Evolutionary conservation across 345 rosid genomes (phyloP), one percentile per base, ranked within the genome.

Genomic region (Psidium friedrichsthalianum): DNA sequence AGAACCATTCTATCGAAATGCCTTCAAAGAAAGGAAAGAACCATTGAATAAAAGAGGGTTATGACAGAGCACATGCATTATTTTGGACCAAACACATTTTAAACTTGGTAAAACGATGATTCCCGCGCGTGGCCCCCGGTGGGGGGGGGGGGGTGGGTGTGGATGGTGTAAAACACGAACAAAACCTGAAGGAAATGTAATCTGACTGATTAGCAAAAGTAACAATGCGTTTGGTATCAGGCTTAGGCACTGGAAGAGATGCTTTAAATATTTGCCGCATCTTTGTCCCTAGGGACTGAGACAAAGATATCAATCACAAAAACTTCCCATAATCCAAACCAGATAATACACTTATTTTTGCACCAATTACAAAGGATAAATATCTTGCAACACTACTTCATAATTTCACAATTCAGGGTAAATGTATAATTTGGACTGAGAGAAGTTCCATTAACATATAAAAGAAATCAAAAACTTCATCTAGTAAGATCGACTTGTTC

Each of bases 101-200:
- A n/a, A n/a, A n/a, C n/a, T n/a, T n/a, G n/a, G n/a, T n/a, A n/a
- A n/a, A 36, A 36, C 36, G 36, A 36, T n/a, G n/a, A n/a, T n/a
- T n/a, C n/a, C n/a, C n/a, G n/a, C n/a, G n/a, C n/a, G n/a, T n/a
- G n/a, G n/a, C n/a, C n/a, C n/a, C n/a, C n/a, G n/a, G n/a, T n/a
- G n/a, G 36, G 36, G 36, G 36, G 36, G 36, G 36, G 36, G 36
- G 36, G 36, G 3, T 2, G 36, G 36, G 36, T 36, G n/a, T 36
- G 36, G 36, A n/a, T 36, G 36, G 3, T 51, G 13, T 51, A 14
- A 51, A 55, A 85, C 10, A 83, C 84, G 53, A 57, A 85, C 90
- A 69, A 89, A 97, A 97, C 99, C 99, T 97, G 95, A 97, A 97
- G 59, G 98, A 96, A 54, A 97, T 84, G 78, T 93, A 93, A 90